Evolutionary conservation across 2,329 filamentous ascomycete genomes (phyloP).

Genomic region (Talaromyces piceae): DNA sequence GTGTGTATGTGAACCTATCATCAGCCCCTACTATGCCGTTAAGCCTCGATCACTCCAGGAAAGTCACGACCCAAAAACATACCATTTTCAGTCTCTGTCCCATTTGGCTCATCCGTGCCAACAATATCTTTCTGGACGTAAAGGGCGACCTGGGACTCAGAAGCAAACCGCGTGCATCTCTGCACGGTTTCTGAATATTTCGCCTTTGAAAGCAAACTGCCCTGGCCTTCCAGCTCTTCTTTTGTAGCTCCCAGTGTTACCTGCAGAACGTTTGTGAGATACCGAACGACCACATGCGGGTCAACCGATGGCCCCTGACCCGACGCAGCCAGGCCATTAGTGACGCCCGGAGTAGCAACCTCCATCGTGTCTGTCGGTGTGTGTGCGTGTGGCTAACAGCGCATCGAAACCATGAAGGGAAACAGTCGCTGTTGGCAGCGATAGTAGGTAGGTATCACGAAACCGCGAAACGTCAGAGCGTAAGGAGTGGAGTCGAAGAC

Average conservation of each 20-base stretch:
- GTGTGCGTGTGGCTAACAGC: slow-evolving; percentile 13
- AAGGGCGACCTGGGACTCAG: slow-evolving; percentile 76
- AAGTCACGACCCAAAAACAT: slow-evolving; percentile 14
- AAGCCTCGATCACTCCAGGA: neutral
- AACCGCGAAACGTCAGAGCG: neutral
- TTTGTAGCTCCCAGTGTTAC: slow-evolving; percentile 67
- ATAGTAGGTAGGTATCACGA: neutral
- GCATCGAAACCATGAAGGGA: slow-evolving; percentile 25
- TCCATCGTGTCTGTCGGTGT: slow-evolving; percentile 26
- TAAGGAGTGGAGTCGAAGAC: neutral
- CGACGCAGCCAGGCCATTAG: slow-evolving; percentile 28
- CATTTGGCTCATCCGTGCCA: slow-evolving; percentile 44
- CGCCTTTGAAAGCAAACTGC: slow-evolving; percentile 71
- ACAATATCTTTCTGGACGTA: slow-evolving; percentile 78
- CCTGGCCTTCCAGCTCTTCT: slow-evolving; percentile 69
- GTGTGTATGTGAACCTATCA: slow-evolving; percentile 61
- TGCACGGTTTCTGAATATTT: slow-evolving; percentile 72
- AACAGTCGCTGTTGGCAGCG: neutral
- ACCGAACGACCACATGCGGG: slow-evolving; percentile 61
- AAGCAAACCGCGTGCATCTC: slow-evolving; percentile 81
- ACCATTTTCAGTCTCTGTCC: slow-evolving; percentile 34
- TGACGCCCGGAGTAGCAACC: slow-evolving; percentile 29
- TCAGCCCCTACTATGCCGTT: slow-evolving; percentile 18
- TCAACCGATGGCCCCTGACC: slow-evolving; percentile 44
- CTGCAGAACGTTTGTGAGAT: slow-evolving; percentile 63